A percentile compares a stretch with the other conserved stretches of the same genome.
Evolutionary conservation across 148 eudicot genomes (phyloP).

Genomic region (Dianthus caryophyllus): DNA sequence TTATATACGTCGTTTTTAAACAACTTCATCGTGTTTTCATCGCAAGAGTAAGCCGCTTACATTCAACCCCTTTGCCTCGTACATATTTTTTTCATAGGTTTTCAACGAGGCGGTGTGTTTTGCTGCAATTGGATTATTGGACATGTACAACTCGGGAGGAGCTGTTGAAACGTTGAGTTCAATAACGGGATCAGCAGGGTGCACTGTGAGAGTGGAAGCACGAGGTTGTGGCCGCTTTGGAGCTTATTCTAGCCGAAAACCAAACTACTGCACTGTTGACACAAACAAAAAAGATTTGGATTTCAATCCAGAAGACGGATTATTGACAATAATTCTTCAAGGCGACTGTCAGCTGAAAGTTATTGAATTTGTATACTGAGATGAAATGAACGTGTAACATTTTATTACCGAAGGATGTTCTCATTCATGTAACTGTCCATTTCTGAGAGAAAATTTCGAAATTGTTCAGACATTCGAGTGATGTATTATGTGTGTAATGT

Average conservation of each 20-base stretch:
- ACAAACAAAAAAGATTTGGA: conserved; percentile 14
- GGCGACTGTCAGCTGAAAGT: conserved; percentile 42
- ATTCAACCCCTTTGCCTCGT: background rate
- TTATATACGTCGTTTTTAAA: background rate
- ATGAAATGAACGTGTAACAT: background rate
- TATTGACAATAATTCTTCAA: conserved; percentile 39
- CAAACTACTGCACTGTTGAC: conserved; percentile 35
- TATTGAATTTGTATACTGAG: conserved; percentile 35
- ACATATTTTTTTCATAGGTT: background rate
- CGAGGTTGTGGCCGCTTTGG: conserved; percentile 53
- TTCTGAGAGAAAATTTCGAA: background rate
- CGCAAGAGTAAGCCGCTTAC: background rate
- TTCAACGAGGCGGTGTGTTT: conserved; percentile 23
- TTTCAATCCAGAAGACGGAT: conserved; percentile 27
- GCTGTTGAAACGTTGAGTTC: conserved; percentile 38
- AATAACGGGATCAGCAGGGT: conserved; percentile 9
- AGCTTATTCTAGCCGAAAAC: conserved; percentile 38
- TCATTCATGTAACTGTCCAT: background rate
- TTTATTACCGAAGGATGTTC: background rate
- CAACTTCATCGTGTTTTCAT: background rate
- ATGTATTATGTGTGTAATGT: background rate
- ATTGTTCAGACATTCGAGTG: background rate
- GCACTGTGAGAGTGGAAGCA: conserved; percentile 31
- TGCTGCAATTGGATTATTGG: conserved; percentile 51
- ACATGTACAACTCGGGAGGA: conserved; percentile 60